Percentiles rank a stretch among this genome's conserved stretches.
Conservation (phyloP, 176 grass and related monocot species). For the Rhipidocladum racemiflorum region DNA sequence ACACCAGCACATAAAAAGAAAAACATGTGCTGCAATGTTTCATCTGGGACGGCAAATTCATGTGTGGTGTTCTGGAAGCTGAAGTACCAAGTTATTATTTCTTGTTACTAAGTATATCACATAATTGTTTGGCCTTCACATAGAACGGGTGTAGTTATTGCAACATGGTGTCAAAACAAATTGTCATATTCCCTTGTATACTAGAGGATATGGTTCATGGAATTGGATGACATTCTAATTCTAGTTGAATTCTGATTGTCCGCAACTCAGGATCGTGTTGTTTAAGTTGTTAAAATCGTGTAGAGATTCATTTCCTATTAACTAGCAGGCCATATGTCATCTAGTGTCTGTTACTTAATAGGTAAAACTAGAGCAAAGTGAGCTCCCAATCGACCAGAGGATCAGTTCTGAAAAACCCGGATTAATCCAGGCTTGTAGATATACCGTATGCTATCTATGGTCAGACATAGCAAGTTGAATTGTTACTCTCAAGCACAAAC, state of each 20-base stretch:
- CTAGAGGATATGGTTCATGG: neutral
- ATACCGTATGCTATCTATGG: neutral
- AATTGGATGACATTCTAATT: neutral
- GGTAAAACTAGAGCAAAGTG: slow-evolving; percentile 21
- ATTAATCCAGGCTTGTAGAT: neutral
- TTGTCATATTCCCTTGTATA: neutral
- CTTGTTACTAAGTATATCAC: neutral
- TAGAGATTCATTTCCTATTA: neutral
- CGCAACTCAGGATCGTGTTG: neutral
- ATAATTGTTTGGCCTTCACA: neutral
- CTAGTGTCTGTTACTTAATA: slow-evolving; percentile 15
- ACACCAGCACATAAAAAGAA: neutral
- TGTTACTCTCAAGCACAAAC: neutral
- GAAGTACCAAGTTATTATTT: neutral
- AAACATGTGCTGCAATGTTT: neutral
- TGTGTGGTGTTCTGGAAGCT: neutral
- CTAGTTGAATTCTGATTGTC: neutral
- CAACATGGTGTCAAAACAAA: slow-evolving; percentile 11
- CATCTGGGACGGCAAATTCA: neutral
- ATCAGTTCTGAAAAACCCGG: neutral
- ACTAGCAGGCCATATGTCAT: slow-evolving; percentile 4
- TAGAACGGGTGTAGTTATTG: neutral
- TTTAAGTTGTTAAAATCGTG: neutral
- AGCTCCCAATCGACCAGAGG: slow-evolving; percentile 1
- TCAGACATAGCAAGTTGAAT: neutral